Base-by-base conservation (phyloP, 768 basidiomycete species). In the Leccinum subtestaceum region DNA sequence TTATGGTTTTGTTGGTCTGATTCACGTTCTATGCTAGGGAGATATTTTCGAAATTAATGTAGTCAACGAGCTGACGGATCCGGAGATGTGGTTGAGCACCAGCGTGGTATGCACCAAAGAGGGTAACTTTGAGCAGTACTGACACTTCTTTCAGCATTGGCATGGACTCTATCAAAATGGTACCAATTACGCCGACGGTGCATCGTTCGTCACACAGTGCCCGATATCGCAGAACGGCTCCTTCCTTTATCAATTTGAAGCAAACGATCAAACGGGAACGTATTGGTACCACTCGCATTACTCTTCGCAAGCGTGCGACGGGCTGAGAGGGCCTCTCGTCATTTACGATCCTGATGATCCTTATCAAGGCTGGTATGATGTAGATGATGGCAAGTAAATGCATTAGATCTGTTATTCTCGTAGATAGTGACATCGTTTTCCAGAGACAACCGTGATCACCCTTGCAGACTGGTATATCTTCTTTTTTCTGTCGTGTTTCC, bases 121-220 rank as follows among this genome's bases (percentile, higher is more conserved):
- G 32, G 12, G 32, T 32, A 12, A 32, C 32, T 32, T 32, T 32
- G 32, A 32, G 32, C 11, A 12, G 32, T 32, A 32, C 32, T 32
- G 32, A 32, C 32, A 32, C 32, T 32, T 32, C 19, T 54, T 49
- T 32, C 27, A 84, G 83, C 82, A 84, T 62, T 84, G 81, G 82
- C 83, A 84, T 60, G 81, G 83, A 10, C 57, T 84, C 40, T 74
- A 75, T 59, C 83, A 84, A 60, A 67, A 73, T 2, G 66, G 69
- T 2, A 75, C 78, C 23, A 79, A 75, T 59, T 77, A 71, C 63
- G 77, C 68, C 0, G 83, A 84, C 56, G 83, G 83, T 4, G 65
- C 72, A 9, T 71, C 74, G 6, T 75, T 71, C 53, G 70, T 79
- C 43, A 69, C 75, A 9, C 71, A 74, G 52, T 75, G 74, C 34